phyloP scores from a whole-genome alignment of 2,329 filamentous ascomycete genomes.

The Plenodomus biglobosus region DNA sequence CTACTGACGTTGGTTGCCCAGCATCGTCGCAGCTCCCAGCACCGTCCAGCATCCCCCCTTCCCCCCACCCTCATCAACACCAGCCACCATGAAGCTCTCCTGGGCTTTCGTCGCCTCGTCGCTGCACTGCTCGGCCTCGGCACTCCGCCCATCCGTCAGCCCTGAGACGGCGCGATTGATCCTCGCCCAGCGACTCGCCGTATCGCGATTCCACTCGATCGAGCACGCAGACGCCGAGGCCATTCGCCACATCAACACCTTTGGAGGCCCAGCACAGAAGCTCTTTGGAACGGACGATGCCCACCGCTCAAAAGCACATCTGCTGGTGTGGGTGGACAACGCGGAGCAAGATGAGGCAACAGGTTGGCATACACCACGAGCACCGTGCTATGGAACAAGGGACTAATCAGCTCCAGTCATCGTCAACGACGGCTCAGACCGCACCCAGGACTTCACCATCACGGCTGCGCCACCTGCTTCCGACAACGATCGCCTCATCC shows the following conservation, averaged over 20 bases:
- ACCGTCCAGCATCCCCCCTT: too few species aligned
- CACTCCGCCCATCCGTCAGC: constrained; percentile 37
- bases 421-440: constrained; percentile 19
- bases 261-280: constrained; percentile 45
- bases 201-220: constrained; percentile 53
- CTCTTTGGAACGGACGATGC: constrained; percentile 43
- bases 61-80: constrained; percentile 18
- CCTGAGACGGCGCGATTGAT: constrained; percentile 53
- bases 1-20: constrained; percentile 29
- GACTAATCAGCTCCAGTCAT: constrained; percentile 29
- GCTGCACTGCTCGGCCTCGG: constrained; percentile 41
- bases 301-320: constrained; percentile 25
- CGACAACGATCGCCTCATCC: constrained; percentile 41
- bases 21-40: constrained; percentile 26
- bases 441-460: constrained; percentile 35
- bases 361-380: constrained; percentile 27
- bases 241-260: constrained; percentile 52
- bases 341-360: constrained; percentile 35
- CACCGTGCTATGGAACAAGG: background rate
- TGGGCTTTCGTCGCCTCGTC: constrained; percentile 45
- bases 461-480: constrained; percentile 33
- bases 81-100: constrained; percentile 50
- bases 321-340: constrained; percentile 48
- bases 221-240: constrained; percentile 44
- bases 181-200: constrained; percentile 53